A percentile compares a stretch with the other conserved stretches of the same genome.
Conservation (phyloP, 306 rosid genomes). For the Corylus americana region DNA sequence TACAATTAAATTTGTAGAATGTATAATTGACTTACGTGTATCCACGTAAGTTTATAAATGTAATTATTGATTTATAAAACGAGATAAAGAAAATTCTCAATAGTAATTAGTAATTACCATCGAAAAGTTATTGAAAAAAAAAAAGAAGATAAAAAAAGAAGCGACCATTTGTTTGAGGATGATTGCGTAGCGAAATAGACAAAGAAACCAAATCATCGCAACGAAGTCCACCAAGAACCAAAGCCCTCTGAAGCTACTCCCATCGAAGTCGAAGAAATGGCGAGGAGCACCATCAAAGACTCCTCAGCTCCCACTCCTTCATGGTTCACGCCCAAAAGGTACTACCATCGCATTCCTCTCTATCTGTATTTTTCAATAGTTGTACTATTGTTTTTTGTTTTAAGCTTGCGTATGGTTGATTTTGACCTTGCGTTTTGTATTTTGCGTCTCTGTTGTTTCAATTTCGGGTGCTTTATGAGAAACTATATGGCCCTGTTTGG, state of each 20-base stretch:
- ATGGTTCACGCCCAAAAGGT: slow-evolving; percentile 48
- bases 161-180: background rate
- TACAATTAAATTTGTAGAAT: too few species aligned
- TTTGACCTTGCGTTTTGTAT: background rate
- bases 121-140: too few species aligned
- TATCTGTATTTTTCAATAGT: background rate
- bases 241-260: background rate
- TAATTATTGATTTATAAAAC: too few species aligned
- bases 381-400: background rate
- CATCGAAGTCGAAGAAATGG: slow-evolving; percentile 10
- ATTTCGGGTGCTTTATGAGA: background rate
- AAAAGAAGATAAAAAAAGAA: background rate
- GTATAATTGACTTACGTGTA: too few species aligned
- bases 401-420: background rate
- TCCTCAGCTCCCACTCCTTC: slow-evolving; percentile 28
- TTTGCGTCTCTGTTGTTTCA: background rate
- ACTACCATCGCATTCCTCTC: background rate
- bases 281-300: background rate
- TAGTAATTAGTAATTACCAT: too few species aligned
- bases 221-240: background rate
- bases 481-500: background rate
- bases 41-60: too few species aligned
- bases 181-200: background rate
- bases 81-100: too few species aligned
- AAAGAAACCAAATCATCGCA: background rate